Evolutionary conservation across 371 early-diverging fungal species (phyloP), one percentile per base, ranked within the genome.

Genomic region (Fennellomyces sp.): DNA sequence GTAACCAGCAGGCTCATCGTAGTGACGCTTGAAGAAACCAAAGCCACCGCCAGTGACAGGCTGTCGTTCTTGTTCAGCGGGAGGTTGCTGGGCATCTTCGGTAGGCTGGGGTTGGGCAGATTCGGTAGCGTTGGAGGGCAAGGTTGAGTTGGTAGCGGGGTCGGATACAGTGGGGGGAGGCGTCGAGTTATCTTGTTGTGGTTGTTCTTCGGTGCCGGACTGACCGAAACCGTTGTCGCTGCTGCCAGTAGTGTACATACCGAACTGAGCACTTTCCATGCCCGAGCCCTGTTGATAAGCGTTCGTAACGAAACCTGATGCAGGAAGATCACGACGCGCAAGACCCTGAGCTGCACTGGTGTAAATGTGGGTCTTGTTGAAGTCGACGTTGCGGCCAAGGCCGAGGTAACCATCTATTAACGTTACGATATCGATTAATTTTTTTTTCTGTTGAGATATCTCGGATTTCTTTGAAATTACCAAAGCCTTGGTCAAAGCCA

Each of bases 401-500:
- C 78, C 78, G 45, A 78, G 66, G 45, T 78, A 78, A 27, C 78
- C 78, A 63, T 78, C 78, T 70, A 36, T 7, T 48, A 45, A 17
- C 17, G 17, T 26, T 41, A 36, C 19, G 29, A 25, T 50, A 39
- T 33, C 13, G 13, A 8, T 33, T 33, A 33, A 8, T 33, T 33
- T 33, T 33, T 13, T 6, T 13, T 62, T 51, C 17, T 30, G 33
- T 33, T 4, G 21, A n/a, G 7, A 45, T 42, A 17, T n/a, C 41
- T 21, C 8, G 12, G n/a, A 28, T 56, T 31, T 51, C 27, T 21
- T n/a, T 33, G 5, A 45, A 31, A 49, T 54, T 71, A 75, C 75
- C 75, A 63, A 78, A 78, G 30, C 78, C 78, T 56, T 60, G 39
- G 27, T 58, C 78, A 51, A 78, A 78, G 21, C 75, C 78, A 56